Percentiles rank a stretch among this genome's conserved stretches.
These are phyloP conservation scores for Trametes cingulata DNA, from an alignment of 768 basidiomycete species.

Conservation along the genomic window DNA sequence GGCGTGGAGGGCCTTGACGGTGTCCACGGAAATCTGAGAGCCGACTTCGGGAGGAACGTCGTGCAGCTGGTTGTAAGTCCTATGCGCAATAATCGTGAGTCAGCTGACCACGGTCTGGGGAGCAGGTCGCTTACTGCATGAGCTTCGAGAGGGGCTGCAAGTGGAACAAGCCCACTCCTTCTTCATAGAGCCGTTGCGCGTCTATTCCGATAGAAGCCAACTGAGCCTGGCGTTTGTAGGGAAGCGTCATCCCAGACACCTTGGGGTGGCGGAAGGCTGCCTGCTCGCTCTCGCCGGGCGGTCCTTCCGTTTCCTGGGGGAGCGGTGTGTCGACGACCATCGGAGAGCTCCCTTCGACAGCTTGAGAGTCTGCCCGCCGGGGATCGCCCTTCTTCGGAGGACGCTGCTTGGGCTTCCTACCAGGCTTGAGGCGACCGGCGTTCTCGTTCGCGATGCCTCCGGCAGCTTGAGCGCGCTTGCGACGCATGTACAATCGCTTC, in stretches of 20 bases:
- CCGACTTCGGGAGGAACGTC: slow-evolving; percentile 29
- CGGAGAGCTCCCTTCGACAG: slow-evolving; percentile 1
- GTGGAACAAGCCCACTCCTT: slow-evolving; percentile 53
- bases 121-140: slow-evolving; percentile 39
- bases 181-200: slow-evolving; percentile 40
- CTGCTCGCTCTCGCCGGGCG: not conserved
- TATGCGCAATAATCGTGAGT: slow-evolving; percentile 2
- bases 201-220: slow-evolving; percentile 50
- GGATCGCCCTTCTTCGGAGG: not conserved
- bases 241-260: slow-evolving; percentile 43
- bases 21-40: slow-evolving; percentile 46
- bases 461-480: slow-evolving; percentile 54
- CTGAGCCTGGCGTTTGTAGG: slow-evolving; percentile 44
- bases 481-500: slow-evolving; percentile 74
- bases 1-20: slow-evolving; percentile 47
- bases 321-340: not conserved
- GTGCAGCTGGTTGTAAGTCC: slow-evolving; percentile 35
- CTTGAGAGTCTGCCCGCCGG: not conserved
- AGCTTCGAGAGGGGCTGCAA: slow-evolving; percentile 39
- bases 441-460: slow-evolving; percentile 38
- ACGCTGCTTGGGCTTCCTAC: slow-evolving; percentile 32
- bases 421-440: slow-evolving; percentile 41
- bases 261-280: slow-evolving; percentile 19
- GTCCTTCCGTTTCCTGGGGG: not conserved
- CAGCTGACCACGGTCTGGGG: not conserved